Evolutionary conservation across 371 early-diverging fungal genomes (phyloP).

Genomic region (Mucor lusitanicus): DNA sequence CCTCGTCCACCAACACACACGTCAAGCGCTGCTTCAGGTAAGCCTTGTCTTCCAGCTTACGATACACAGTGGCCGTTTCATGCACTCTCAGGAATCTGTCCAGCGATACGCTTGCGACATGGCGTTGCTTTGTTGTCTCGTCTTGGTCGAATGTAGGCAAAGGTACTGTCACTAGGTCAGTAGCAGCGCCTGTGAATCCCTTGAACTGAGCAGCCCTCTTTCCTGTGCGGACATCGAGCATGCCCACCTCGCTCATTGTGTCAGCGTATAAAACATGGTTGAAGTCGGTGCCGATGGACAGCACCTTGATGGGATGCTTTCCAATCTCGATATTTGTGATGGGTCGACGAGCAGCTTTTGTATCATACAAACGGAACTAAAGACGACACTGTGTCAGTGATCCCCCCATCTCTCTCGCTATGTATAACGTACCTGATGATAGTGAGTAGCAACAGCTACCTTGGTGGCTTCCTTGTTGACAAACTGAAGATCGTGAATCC

Average conservation of each 20-base stretch:
- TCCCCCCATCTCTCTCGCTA: neutral
- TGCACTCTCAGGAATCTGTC: conserved; percentile 82
- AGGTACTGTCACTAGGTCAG: conserved; percentile 47
- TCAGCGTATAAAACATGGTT: conserved; percentile 77
- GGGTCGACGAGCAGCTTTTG: conserved; percentile 69
- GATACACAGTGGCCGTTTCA: conserved; percentile 59
- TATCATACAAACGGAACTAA: conserved; percentile 82
- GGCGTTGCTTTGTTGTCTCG: neutral
- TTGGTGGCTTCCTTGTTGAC: conserved; percentile 51
- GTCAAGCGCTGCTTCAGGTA: conserved; percentile 85
- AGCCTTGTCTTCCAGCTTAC: conserved; percentile 64
- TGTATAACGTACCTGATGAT: conserved; percentile 61
- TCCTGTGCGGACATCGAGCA: conserved; percentile 69
- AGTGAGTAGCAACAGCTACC: conserved; percentile 71
- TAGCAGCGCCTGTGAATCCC: conserved; percentile 79
- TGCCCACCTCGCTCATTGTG: conserved; percentile 71
- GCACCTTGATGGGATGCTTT: conserved; percentile 62
- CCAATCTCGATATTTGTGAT: conserved; percentile 67
- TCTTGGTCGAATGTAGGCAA: conserved; percentile 12
- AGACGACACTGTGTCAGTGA: too few relatives aligned
- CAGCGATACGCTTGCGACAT: conserved; percentile 68
- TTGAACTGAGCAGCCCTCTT: conserved; percentile 51
- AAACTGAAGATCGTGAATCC: conserved; percentile 86
- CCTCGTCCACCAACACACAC: conserved; percentile 65
- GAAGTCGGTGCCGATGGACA: conserved; percentile 47